Evolutionary conservation across 2,329 filamentous ascomycete species (phyloP).

Genomic region (Penicillium sp.): DNA sequence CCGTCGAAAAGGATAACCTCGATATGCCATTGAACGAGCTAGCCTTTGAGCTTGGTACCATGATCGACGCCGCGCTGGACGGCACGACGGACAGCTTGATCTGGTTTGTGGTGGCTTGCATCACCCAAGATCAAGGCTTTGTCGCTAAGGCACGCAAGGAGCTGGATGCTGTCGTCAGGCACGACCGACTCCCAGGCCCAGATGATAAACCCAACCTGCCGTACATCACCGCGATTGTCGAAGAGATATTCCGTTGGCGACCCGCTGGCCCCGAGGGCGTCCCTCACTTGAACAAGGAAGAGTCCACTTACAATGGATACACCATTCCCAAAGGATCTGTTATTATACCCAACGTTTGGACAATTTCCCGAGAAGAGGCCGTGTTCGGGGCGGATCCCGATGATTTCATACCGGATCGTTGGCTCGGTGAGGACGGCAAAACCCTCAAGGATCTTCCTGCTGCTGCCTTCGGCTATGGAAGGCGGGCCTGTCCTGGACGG

Average conservation of each 20-base stretch:
- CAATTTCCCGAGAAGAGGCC: not conserved
- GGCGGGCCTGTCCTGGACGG: not conserved
- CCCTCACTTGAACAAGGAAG: slow-evolving; percentile 28
- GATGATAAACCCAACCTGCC: slow-evolving; percentile 29
- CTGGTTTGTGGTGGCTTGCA: not conserved
- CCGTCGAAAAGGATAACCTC: not conserved
- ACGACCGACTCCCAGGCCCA: slow-evolving; percentile 29
- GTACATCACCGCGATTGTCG: slow-evolving; percentile 30
- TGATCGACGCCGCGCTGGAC: not conserved
- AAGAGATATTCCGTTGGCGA: slow-evolving; percentile 32
- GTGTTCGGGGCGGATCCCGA: not conserved
- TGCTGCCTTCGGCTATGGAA: not conserved
- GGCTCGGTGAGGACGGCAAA: not conserved
- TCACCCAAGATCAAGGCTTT: slow-evolving; percentile 3
- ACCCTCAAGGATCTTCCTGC: not conserved
- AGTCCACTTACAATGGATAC: slow-evolving; percentile 33
- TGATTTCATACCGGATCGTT: not conserved
- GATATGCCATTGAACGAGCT: not conserved
- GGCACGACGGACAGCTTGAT: not conserved
- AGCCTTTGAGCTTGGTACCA: not conserved
- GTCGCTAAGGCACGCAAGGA: slow-evolving; percentile 12
- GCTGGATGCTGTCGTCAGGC: slow-evolving; percentile 25
- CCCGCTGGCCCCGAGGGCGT: slow-evolving; percentile 25
- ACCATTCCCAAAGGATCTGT: slow-evolving; percentile 37
- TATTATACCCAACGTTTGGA: slow-evolving; percentile 24